These are phyloP conservation scores for Centella asiatica DNA, from an alignment of 129 eudicot species.

Conservation along the genomic window DNA sequence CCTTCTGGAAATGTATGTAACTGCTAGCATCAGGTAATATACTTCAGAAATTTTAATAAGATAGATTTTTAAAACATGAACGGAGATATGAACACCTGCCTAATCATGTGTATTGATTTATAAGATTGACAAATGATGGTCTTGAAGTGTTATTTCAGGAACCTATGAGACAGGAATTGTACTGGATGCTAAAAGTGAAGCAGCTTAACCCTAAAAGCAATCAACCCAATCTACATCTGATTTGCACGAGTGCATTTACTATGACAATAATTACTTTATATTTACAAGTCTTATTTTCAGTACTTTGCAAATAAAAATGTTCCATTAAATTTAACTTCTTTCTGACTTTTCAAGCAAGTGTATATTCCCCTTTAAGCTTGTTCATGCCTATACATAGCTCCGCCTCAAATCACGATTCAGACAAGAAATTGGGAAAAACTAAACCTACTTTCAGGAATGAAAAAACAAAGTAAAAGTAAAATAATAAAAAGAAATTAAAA, in stretches of 20 bases:
- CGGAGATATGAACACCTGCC: not conserved
- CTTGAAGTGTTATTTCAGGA: not conserved
- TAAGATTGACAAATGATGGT: not conserved
- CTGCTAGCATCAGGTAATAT: constrained; percentile 33
- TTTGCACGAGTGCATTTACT: no score
- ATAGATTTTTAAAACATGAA: not conserved
- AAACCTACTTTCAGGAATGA: not conserved
- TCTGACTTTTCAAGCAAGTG: not conserved
- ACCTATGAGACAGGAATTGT: not conserved
- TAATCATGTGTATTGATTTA: not conserved
- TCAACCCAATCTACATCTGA: no score
- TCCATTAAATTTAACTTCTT: not conserved
- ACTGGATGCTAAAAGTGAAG: no score
- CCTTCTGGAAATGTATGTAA: constrained; percentile 93
- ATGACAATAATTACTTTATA: no score
- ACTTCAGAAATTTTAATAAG: not conserved
- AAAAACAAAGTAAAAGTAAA: no score
- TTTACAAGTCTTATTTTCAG: not conserved
- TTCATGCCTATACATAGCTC: not conserved
- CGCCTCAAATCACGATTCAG: not conserved
- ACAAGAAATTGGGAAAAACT: not conserved
- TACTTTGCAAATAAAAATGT: not conserved
- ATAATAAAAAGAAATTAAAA: no score
- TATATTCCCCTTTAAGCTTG: not conserved
- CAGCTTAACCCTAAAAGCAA: not conserved